Base-by-base conservation (phyloP, 2,329 filamentous ascomycete genomes). In the Penicillium brevicompactum region DNA sequence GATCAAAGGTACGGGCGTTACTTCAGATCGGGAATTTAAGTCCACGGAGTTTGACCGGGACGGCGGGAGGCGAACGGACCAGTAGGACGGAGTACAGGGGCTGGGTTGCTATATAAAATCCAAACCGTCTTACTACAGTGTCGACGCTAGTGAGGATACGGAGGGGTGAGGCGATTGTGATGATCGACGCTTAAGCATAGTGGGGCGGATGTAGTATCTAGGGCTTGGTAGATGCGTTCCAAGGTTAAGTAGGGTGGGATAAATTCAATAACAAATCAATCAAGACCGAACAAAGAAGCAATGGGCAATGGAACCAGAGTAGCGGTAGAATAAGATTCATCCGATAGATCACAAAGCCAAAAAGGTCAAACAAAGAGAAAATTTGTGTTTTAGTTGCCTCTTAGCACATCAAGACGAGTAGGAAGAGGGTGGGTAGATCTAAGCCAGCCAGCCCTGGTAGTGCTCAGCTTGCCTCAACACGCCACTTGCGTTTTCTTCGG, bases 281-380 rank as follows among this genome's bases (percentile, higher is more conserved):
- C 24, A 27, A 8, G 24, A 27, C 8, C 45, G 32, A 30, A 34
- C 0, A 50, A 42, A 34, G 13, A 27, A 22, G 13, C 13, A 46
- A 6, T n/a, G 14, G 11, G 14, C 16, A 45, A 14, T 37, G n/a
- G 3, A 11, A 21, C 47, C 47, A 10, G 37, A 22, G 47, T 42
- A 38, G 48, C 27, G 31, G 14, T 38, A 38, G n/a, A 22, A 50
- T 50, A 7, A 22, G 38, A 51, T 16, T 41, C 16, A 14, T 4
- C n/a, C 48, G 60, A 63, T 42, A 45, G 21, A 53, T 63, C 60
- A 53, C 14, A 61, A 56, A 58, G 46, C 51, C 41, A 56, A 56
- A 56, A 46, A 48, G 14, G 37, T 46, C 46, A 52, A 41, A 16
- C 22, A 49, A 43, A 49, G 47, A 53, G 32, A 14, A 31, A 16